These are phyloP conservation scores for Backusella circina DNA, from an alignment of 192 early-diverging fungal species.

Conservation along the genomic window DNA sequence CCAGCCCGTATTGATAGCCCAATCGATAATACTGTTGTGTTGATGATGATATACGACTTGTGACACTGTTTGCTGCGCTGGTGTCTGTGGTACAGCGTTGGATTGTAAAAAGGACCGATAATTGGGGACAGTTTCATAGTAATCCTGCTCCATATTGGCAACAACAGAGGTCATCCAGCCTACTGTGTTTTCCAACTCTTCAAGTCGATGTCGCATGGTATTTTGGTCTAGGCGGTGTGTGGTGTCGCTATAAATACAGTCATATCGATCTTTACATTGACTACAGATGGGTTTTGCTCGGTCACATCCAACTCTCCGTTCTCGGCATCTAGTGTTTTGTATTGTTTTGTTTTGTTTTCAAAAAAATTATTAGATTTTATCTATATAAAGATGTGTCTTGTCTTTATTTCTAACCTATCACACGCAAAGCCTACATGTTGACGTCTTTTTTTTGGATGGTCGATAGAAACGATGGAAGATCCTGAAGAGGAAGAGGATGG, in stretches of 20 bases:
- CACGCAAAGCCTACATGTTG: slow-evolving; percentile 15
- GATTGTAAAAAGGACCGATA: background rate
- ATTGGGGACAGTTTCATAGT: background rate
- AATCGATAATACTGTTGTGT: background rate
- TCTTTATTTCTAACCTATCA: slow-evolving; percentile 3
- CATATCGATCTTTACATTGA: slow-evolving; percentile 4
- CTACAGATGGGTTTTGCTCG: slow-evolving; percentile 9
- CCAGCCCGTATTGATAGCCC: slow-evolving; percentile 2
- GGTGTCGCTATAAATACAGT: background rate
- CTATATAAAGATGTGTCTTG: background rate
- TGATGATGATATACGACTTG: background rate
- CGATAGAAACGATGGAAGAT: background rate
- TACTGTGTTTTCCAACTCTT: background rate
- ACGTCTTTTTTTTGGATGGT: background rate
- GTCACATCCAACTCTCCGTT: slow-evolving; percentile 16
- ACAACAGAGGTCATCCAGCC: background rate
- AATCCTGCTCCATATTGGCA: background rate
- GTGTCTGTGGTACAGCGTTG: background rate
- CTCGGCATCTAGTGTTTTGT: slow-evolving; percentile 10
- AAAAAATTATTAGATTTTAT: too few relatives aligned
- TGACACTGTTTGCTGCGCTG: background rate
- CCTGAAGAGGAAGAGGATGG: background rate
- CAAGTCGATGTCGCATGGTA: background rate
- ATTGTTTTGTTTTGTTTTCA: background rate
- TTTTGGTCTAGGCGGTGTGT: background rate